These are phyloP conservation scores for Malassezia japonica DNA, from an alignment of 1,284 basidiomycete species.

Conservation along the genomic window DNA sequence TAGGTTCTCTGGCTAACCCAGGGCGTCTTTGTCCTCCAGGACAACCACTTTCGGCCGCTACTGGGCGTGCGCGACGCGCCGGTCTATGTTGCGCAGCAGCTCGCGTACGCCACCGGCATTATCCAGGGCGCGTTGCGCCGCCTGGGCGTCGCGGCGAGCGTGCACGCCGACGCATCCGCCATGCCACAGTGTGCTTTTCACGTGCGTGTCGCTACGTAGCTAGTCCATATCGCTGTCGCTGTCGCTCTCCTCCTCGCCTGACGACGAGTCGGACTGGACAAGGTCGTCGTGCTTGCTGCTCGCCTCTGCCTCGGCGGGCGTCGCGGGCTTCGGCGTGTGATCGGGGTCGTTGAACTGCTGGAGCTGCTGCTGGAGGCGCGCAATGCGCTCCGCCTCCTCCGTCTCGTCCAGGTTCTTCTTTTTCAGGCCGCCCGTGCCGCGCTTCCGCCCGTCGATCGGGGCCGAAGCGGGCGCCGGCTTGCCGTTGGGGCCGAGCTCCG, in stretches of 20 bases:
- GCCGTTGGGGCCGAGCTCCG: constrained; percentile 13
- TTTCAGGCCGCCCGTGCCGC: constrained; percentile 45
- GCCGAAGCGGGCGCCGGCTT: constrained; percentile 25
- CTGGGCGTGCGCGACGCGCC: constrained; percentile 46
- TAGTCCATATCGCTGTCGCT: constrained; percentile 23
- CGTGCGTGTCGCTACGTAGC: constrained; percentile 2
- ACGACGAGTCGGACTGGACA: constrained; percentile 39
- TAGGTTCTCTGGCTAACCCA: constrained; percentile 51
- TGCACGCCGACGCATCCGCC: constrained; percentile 9
- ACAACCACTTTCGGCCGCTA: constrained; percentile 77
- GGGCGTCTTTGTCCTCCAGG: constrained; percentile 89
- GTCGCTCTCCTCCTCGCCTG: constrained; percentile 29
- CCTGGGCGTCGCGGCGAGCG: constrained; percentile 14
- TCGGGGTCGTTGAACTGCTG: constrained; percentile 39
- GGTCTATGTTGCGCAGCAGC: constrained; percentile 11
- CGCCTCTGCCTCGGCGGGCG: constrained; percentile 2
- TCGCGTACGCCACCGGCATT: constrained; percentile 16
- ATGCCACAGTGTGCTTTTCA: constrained; percentile 16
- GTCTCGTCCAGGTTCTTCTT: constrained; percentile 46
- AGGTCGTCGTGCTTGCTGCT: constrained; percentile 42
- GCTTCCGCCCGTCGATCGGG: constrained; percentile 41
- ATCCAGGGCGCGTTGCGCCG: constrained; percentile 18
- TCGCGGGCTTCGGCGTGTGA: constrained; percentile 3
- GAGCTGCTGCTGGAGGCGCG: constrained; percentile 42
- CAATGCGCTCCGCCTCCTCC: constrained; percentile 44